phyloP scores from a whole-genome alignment of 306 rosid genomes.

The Dicorynia guianensis region DNA sequence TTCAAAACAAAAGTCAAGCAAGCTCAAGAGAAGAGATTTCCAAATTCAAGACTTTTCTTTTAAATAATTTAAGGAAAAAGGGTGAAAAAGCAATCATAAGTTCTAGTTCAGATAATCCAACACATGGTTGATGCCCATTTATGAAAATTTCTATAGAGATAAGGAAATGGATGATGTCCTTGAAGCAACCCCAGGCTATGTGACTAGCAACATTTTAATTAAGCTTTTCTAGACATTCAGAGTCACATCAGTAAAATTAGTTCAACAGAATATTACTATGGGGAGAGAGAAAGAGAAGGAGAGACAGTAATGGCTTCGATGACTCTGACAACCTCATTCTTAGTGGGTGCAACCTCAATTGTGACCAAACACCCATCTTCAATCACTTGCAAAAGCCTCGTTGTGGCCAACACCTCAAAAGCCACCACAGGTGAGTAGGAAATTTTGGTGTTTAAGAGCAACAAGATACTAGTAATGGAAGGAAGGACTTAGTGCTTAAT shows the following conservation, averaged over 20 bases:
- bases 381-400: neutral
- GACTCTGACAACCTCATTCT: constrained; percentile 60
- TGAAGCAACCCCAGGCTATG: constrained; percentile 9
- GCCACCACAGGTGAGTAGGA: constrained; percentile 30
- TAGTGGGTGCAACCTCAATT: constrained; percentile 7
- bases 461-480: constrained; percentile 48
- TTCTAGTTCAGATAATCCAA: constrained; percentile 37
- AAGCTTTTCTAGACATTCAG: neutral
- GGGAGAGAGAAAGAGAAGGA: neutral
- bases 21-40: too few species aligned
- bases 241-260: neutral
- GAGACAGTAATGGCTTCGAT: constrained; percentile 71
- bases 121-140: constrained; percentile 49
- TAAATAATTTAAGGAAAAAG: too few species aligned
- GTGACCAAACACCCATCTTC: too few species aligned
- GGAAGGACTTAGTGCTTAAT: constrained; percentile 62
- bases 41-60: too few species aligned
- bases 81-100: neutral
- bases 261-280: neutral
- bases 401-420: constrained; percentile 48
- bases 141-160: constrained; percentile 37
- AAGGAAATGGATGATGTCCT: constrained; percentile 54
- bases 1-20: too few species aligned
- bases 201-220: constrained; percentile 19
- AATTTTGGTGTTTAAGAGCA: constrained; percentile 39